Conservation (phyloP, 2,329 filamentous ascomycete genomes). For the Nothomitra cinnamomea region DNA sequence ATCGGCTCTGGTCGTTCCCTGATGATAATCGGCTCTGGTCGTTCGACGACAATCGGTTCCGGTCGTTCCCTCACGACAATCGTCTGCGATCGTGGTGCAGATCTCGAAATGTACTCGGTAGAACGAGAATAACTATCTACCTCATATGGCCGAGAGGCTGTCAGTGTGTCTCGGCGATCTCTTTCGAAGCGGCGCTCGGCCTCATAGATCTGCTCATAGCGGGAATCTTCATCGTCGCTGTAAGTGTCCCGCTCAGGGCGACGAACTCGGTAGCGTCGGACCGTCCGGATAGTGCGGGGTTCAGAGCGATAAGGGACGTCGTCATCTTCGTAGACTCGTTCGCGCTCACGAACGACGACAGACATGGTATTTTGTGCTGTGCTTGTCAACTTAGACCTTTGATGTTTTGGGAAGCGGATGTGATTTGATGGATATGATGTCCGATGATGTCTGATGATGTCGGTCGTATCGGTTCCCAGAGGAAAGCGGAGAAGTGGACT, state of each 20-base stretch:
- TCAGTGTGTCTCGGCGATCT: neutral
- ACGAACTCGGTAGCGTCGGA: conserved; percentile 6
- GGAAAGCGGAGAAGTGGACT: no score
- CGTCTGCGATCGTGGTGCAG: conserved; percentile 25
- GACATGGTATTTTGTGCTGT: neutral
- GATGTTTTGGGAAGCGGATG: neutral
- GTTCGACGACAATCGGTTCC: conserved; percentile 17
- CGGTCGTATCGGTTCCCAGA: no score
- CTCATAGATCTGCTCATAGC: conserved; percentile 3
- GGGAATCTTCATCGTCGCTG: conserved; percentile 2
- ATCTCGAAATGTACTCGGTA: conserved; percentile 33
- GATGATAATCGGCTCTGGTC: conserved; percentile 37
- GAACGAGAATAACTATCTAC: conserved; percentile 28
- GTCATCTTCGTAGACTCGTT: conserved; percentile 2
- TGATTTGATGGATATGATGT: neutral
- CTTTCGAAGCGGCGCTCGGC: neutral
- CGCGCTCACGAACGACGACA: neutral
- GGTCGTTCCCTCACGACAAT: conserved; percentile 35
- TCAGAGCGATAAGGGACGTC: neutral
- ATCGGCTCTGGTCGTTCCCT: conserved; percentile 33
- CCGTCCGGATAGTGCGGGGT: neutral
- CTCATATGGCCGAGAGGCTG: neutral
- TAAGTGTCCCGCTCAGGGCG: neutral
- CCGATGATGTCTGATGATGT: no score
- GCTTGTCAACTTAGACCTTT: neutral